Evolutionary conservation across 345 rosid genomes (phyloP), one percentile per base, ranked within the genome.

Genomic region (Ceriops tagal): DNA sequence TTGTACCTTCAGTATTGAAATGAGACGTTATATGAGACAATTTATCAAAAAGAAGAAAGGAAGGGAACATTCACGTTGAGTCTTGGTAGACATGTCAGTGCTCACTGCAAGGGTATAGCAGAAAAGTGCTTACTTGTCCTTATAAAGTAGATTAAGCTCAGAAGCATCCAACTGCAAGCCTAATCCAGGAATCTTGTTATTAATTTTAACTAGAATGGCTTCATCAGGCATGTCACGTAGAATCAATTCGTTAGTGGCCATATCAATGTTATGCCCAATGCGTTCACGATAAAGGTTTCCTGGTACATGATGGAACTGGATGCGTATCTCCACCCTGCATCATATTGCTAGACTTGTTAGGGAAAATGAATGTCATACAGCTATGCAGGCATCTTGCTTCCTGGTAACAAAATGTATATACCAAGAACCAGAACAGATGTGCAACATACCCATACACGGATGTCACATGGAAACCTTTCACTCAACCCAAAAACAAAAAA

Each of bases 101-200:
- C 3, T 39, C 10, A 43, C 8, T 52, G n/a, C 37, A 49, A 58
- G 19, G 46, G 5, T 26, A 4, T 6, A 37, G 8, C 5, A 37
- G 30, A 20, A 28, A 58, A 53, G 58, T 27, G 43, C 81, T 78
- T 68, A 82, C 91, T 80, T 86, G 83, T 89, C 97, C 83, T 86
- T 87, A 39, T 87, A 88, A 32, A 87, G 88, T 81, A 87, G 69
- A 77, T 90, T 88, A 60, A 87, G 90, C 76, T 90, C 93, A 1
- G 90, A 86, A 60, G 96, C 87, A 75, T 87, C 92, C 63, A 90
- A 80, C 68, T 87, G 90, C 80, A 88, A 79, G 52, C 89, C 88
- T 76, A 88, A 68, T 66, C 92, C 93, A 5, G 93, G 96, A 74
- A 85, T 68, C 84, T 87, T 87, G 57, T 88, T 88, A 80, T 87